Conservation (phyloP, 176 grass and related monocot genomes). For the Musa schizocarpa region DNA sequence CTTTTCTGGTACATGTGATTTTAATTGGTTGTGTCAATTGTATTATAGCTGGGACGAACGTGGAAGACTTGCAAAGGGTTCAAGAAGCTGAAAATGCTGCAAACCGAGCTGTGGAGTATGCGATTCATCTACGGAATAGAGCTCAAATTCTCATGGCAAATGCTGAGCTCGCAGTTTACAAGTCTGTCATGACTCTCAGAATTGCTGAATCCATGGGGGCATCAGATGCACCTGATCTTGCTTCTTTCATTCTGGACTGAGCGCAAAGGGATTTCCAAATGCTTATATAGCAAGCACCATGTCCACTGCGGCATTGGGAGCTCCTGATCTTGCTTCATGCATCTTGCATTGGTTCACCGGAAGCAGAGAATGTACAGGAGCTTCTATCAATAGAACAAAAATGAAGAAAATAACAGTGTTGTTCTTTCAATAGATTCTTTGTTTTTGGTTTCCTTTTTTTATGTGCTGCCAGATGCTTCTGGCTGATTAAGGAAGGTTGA, state of each 20-base stretch:
- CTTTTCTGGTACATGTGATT: not conserved
- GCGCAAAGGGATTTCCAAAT: not conserved
- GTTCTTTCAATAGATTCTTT: not conserved
- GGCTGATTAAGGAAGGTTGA: not conserved
- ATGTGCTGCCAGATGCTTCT: not conserved
- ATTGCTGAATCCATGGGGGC: slow-evolving; percentile 37
- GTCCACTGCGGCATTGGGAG: too few relatives aligned
- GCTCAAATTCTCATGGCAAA: slow-evolving; percentile 49
- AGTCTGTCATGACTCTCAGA: slow-evolving; percentile 41
- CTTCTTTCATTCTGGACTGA: slow-evolving; percentile 29
- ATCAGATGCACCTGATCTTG: slow-evolving; percentile 32
- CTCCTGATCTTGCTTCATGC: not conserved
- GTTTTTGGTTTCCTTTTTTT: not conserved
- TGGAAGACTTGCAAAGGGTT: slow-evolving; percentile 50
- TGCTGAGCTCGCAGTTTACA: slow-evolving; percentile 44
- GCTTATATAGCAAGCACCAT: too few relatives aligned
- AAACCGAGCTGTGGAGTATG: slow-evolving; percentile 33
- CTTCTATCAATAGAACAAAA: not conserved
- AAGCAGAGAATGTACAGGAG: not conserved
- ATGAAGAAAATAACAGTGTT: not conserved
- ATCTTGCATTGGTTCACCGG: not conserved
- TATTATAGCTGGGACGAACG: slow-evolving; percentile 33
- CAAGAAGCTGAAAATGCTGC: slow-evolving; percentile 44
- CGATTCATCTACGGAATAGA: slow-evolving; percentile 35
- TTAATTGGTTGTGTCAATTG: not conserved